phyloP scores from a whole-genome alignment of 1,139 yeast species.

The Saccharomyces uvarum region DNA sequence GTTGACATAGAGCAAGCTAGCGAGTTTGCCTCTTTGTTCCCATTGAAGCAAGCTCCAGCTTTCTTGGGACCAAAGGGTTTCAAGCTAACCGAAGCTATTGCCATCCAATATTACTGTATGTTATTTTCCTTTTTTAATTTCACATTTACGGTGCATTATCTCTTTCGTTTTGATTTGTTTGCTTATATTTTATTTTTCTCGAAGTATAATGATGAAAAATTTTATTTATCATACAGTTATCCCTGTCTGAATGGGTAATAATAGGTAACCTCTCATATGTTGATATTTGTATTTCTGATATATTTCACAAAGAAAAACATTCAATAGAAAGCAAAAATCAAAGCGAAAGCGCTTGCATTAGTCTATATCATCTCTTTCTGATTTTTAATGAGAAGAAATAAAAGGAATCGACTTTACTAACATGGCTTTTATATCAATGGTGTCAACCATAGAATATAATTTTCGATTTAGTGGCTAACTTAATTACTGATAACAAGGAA shows the following conservation, averaged over 20 bases:
- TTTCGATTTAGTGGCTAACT: constrained; percentile 14
- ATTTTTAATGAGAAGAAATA: background rate
- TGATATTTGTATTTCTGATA: constrained; percentile 16
- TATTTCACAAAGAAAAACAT: background rate
- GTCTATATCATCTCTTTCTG: background rate
- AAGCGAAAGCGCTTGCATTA: no score
- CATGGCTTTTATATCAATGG: background rate
- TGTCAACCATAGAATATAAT: background rate
- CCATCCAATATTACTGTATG: constrained; percentile 43
- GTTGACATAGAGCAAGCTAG: constrained; percentile 38
- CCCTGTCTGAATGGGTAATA: constrained; percentile 24
- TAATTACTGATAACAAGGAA: constrained; percentile 23
- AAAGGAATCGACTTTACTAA: constrained; percentile 1
- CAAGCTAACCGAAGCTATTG: constrained; percentile 69
- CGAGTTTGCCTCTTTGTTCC: constrained; percentile 52
- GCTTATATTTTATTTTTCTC: constrained; percentile 16
- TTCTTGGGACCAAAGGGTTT: constrained; percentile 75
- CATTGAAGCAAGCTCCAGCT: constrained; percentile 67
- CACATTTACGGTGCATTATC: background rate
- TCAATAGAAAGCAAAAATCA: background rate
- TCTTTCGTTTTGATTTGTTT: constrained; percentile 15
- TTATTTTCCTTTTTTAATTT: constrained; percentile 6
- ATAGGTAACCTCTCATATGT: constrained; percentile 18
- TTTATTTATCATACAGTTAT: constrained; percentile 16
- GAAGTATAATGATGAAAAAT: constrained; percentile 11